Conservation (phyloP, 1,284 basidiomycete genomes). For the Chondrostereum purpureum region DNA sequence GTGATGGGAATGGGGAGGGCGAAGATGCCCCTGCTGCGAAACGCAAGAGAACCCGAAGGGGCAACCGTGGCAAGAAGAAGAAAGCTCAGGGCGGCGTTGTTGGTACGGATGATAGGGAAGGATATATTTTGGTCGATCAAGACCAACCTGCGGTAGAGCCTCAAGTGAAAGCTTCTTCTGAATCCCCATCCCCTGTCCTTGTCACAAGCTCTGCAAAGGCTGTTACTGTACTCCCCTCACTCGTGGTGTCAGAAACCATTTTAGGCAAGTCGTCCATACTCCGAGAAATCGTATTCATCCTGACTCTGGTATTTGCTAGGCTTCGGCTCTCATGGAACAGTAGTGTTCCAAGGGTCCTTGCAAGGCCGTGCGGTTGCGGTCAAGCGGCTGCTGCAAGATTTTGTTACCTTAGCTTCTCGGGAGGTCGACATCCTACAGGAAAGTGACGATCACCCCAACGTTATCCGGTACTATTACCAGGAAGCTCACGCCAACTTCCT, state of each 20-base stretch:
- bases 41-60: conserved; percentile 17
- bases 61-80: conserved; percentile 43
- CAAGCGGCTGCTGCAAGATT: conserved; percentile 92
- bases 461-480: conserved; percentile 98
- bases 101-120: no score
- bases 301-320: conserved; percentile 31
- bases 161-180: no score
- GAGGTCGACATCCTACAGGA: conserved; percentile 95
- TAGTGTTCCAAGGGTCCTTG: conserved; percentile 89
- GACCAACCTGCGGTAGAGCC: no score
- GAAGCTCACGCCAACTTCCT: conserved; percentile 91
- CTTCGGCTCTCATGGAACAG: conserved; percentile 94
- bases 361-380: conserved; percentile 96
- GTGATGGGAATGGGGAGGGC: conserved; percentile 18
- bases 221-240: conserved; percentile 28
- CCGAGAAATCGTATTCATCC: conserved; percentile 2
- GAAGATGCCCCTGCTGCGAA: conserved; percentile 14
- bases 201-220: conserved; percentile 15
- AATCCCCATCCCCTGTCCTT: no score
- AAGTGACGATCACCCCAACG: conserved; percentile 96
- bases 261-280: conserved; percentile 76
- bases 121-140: no score
- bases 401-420: conserved; percentile 89
- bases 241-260: conserved; percentile 70
- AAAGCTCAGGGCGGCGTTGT: conserved; percentile 24